A percentile compares a stretch with the other conserved stretches of the same genome.
These are phyloP conservation scores for Vanilla planifolia DNA, from an alignment of 106 monocot species.

Conservation along the genomic window DNA sequence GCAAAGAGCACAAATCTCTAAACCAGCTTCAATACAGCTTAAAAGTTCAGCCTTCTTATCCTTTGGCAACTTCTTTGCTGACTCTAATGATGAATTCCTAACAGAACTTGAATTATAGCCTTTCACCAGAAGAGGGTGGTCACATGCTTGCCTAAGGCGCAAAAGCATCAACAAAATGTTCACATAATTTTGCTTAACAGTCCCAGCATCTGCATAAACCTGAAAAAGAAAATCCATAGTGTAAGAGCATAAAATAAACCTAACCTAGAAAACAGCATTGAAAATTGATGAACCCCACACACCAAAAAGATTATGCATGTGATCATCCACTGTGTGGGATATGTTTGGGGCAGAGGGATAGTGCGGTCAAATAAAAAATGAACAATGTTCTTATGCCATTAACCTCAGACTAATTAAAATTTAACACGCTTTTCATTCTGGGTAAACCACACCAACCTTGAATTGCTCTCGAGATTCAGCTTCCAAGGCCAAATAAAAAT, in stretches of 20 bases:
- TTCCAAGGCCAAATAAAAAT: constrained; percentile 74
- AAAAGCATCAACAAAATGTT: constrained; percentile 95
- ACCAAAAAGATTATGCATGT: neutral
- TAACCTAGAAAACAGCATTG: neutral
- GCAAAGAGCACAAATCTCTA: constrained; percentile 71
- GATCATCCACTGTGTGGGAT: too few species aligned
- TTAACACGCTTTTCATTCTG: neutral
- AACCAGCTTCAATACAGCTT: constrained; percentile 64
- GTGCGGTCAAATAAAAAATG: too few species aligned
- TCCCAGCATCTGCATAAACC: constrained; percentile 91
- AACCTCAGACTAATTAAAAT: too few species aligned
- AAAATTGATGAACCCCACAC: neutral
- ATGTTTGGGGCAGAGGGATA: too few species aligned
- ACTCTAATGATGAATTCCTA: constrained; percentile 53
- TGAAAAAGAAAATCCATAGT: constrained; percentile 9
- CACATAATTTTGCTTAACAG: constrained; percentile 95
- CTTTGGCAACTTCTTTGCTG: constrained; percentile 52
- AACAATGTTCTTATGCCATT: too few species aligned
- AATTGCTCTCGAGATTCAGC: constrained; percentile 81
- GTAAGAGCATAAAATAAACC: neutral
- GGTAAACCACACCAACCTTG: constrained; percentile 22
- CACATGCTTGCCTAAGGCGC: constrained; percentile 92
- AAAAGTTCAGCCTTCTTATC: constrained; percentile 52
- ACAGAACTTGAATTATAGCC: constrained; percentile 45
- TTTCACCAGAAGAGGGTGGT: constrained; percentile 80